Percentiles rank a stretch among this genome's conserved stretches.
phyloP scores from a whole-genome alignment of 352 stramenopile species.

The Phytophthora meadii region DNA sequence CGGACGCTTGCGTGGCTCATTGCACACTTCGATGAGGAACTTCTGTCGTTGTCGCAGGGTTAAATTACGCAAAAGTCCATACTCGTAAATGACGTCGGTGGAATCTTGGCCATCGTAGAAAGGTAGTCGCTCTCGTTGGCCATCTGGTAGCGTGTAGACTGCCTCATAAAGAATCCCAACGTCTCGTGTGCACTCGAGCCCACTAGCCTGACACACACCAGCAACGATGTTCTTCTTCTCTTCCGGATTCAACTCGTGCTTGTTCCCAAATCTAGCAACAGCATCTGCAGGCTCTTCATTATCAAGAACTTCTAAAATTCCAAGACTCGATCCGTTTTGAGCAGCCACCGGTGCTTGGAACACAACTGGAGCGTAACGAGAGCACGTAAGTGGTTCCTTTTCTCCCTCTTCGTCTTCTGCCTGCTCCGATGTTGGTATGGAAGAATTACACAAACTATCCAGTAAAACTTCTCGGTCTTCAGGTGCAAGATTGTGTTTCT shows the following conservation, averaged over 20 bases:
- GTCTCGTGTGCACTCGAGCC: constrained; percentile 57
- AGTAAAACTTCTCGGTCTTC: constrained; percentile 52
- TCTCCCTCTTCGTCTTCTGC: constrained; percentile 17
- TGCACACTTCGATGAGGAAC: constrained; percentile 77
- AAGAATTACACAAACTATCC: constrained; percentile 52
- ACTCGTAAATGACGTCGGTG: constrained; percentile 81
- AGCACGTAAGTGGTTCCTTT: constrained; percentile 47
- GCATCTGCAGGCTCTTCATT: constrained; percentile 79
- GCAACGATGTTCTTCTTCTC: constrained; percentile 67
- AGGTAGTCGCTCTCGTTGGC: constrained; percentile 56
- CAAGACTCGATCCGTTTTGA: constrained; percentile 68
- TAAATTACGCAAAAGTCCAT: constrained; percentile 72
- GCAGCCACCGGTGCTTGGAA: constrained; percentile 65
- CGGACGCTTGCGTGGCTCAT: constrained; percentile 58
- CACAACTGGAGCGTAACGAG: constrained; percentile 65
- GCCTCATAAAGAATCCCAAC: constrained; percentile 70
- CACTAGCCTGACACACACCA: constrained; percentile 62
- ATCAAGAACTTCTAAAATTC: constrained; percentile 62
- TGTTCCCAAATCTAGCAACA: constrained; percentile 77
- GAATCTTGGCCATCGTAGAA: constrained; percentile 82
- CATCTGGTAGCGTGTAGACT: constrained; percentile 63
- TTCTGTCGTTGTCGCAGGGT: constrained; percentile 70
- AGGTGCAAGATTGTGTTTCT: constrained; percentile 50
- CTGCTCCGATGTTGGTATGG: constrained; percentile 9
- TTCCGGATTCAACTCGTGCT: constrained; percentile 57